Evolutionary conservation across 805 yeast species (phyloP), one percentile per base, ranked within the genome.

Genomic region (Wickerhamomyces bovis): DNA sequence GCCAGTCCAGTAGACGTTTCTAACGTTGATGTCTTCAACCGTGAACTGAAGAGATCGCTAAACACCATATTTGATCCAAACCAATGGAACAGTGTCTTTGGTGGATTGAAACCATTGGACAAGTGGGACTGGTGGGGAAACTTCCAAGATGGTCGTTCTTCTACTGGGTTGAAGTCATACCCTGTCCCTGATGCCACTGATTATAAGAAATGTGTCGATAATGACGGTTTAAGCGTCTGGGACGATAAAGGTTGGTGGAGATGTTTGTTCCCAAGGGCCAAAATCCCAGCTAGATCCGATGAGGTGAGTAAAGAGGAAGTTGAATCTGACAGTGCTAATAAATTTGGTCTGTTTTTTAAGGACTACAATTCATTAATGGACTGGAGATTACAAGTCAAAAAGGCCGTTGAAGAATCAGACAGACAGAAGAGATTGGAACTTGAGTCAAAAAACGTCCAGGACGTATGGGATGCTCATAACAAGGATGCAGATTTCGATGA

Each of bases 201-300:
- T 50, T 87, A 81, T 62, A 71, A 76, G 44, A 71, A 76, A 41
- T 92, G 98, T 64, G 55, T 75, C 51, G 76, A 76, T 19, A 66
- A 74, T 31, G 68, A 79, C 9, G 98, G 99, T 3, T 66, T 75
- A 7, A 77, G 88, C 0, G 81, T 80, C 12, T 92, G 97, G 97
- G 95, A 89, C 60, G 67, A 77, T 33, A 72, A 75, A 20, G 98
- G 97, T 0, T 77, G 81, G 63, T 92, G 97, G 97, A 77, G 90
- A 60, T 92, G 98, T 66, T 68, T 92, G 41, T 84, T 90, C 64
- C 96, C 96, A 12, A 72, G 73, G 58, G 66, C 64, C 42, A 68
- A 63, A 50, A 52, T 56, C 44, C 36, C 36, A 16, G 53, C 53
- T 57, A 63, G 59, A 48, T 55, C 65, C 4, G 60, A 60, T 19